A percentile compares a stretch with the other conserved stretches of the same genome.
phyloP scores from a whole-genome alignment of 1,139 yeast species.

The Magnusiomyces tetraspermus region DNA sequence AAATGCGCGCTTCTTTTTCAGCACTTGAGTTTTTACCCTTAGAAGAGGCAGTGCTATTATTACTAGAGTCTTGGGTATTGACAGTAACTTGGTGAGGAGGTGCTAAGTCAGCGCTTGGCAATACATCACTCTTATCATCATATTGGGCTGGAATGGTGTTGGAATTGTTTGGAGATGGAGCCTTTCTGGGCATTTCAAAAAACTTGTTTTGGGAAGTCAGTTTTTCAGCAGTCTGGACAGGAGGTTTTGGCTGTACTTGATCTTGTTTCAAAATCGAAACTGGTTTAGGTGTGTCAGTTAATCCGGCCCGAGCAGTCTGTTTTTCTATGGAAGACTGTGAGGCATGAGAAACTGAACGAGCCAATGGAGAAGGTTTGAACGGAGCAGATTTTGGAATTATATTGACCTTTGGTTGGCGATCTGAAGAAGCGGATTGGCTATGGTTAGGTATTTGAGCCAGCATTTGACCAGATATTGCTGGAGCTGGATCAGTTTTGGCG shows the following conservation, averaged over 20 bases:
- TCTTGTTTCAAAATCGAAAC: no score
- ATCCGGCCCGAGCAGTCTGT: no score
- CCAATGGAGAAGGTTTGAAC: neutral
- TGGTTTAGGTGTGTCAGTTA: neutral
- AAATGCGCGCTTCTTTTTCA: no score
- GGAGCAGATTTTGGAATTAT: neutral
- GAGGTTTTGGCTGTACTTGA: no score
- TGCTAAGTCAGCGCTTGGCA: neutral
- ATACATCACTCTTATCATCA: no score
- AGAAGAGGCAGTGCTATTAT: no score
- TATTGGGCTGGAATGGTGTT: no score
- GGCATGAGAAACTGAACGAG: constrained; percentile 42
- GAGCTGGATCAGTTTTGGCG: neutral
- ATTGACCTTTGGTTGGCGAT: constrained; percentile 54
- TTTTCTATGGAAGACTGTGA: constrained; percentile 60
- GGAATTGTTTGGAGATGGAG: constrained; percentile 95
- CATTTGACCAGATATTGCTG: neutral
- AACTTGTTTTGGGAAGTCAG: constrained; percentile 87
- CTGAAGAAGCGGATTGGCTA: no score
- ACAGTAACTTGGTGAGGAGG: neutral
- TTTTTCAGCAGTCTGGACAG: neutral
- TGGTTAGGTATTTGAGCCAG: neutral
- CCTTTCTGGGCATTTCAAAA: constrained; percentile 93
- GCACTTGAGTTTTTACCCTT: no score
- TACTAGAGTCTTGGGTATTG: neutral